Percentiles rank a stretch among this genome's conserved stretches.
Evolutionary conservation across 2,329 filamentous ascomycete genomes (phyloP).

Genomic region (Aspergillus pseudotamarii): DNA sequence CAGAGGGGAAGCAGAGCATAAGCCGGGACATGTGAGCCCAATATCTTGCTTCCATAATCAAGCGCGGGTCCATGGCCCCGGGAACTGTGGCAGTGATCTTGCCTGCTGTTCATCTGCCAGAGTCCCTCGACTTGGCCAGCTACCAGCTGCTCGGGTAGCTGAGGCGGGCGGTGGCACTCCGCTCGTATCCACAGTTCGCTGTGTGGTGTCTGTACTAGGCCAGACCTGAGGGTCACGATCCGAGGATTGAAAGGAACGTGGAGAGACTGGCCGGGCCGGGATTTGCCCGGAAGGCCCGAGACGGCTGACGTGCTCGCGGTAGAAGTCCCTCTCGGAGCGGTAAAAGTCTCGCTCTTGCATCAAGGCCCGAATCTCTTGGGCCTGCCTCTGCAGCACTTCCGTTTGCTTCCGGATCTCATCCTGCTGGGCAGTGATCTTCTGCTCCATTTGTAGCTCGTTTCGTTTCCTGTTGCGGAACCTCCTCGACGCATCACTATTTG

Average conservation of each 20-base stretch:
- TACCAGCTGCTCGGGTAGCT: conserved; percentile 13
- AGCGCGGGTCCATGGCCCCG: conserved; percentile 22
- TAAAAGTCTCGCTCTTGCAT: conserved; percentile 43
- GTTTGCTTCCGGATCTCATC: conserved; percentile 40
- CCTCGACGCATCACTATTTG: conserved; percentile 46
- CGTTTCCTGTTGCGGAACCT: conserved; percentile 47
- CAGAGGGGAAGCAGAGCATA: no score
- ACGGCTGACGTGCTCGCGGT: conserved; percentile 36
- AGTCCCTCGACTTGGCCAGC: conserved; percentile 15
- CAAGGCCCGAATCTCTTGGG: conserved; percentile 38
- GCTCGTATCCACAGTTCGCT: conserved; percentile 12
- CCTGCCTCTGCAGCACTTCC: conserved; percentile 33
- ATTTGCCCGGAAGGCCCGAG: conserved; percentile 29
- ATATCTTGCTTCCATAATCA: not conserved
- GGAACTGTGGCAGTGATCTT: conserved; percentile 18
- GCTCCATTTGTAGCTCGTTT: conserved; percentile 43
- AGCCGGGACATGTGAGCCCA: not conserved
- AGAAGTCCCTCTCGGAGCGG: conserved; percentile 44
- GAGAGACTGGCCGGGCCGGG: conserved; percentile 35
- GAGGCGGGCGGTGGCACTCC: conserved; percentile 9
- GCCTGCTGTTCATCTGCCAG: conserved; percentile 17
- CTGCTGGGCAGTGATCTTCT: conserved; percentile 39
- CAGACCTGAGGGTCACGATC: conserved; percentile 19
- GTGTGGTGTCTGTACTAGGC: conserved; percentile 12
- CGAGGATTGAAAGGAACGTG: conserved; percentile 19